Conservation (phyloP, 2,329 filamentous ascomycete genomes). For the Ophiosphaerella narmari region DNA sequence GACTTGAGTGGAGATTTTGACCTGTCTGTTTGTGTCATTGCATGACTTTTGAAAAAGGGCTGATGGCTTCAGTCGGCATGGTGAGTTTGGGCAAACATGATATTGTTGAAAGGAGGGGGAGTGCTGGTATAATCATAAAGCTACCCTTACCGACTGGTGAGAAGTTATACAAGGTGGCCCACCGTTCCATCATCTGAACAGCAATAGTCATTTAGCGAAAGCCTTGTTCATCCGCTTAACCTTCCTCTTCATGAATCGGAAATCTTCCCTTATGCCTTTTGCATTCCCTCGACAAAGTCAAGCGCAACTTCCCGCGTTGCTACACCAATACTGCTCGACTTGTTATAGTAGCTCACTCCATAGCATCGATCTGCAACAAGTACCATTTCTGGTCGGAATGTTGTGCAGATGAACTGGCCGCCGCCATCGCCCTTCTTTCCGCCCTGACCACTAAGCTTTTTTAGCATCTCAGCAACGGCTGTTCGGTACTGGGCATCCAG, state of each 20-base stretch:
- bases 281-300: constrained; percentile 90
- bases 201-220: too few species aligned
- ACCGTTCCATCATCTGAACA: too few species aligned
- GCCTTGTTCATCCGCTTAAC: too few species aligned
- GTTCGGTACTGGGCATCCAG: constrained; percentile 97
- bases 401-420: constrained; percentile 96
- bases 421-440: constrained; percentile 51
- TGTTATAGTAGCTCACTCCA: constrained; percentile 87
- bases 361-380: constrained; percentile 97
- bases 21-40: too few species aligned
- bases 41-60: too few species aligned
- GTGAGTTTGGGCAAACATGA: too few species aligned
- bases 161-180: too few species aligned
- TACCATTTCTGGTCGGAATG: constrained; percentile 95
- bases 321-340: constrained; percentile 92
- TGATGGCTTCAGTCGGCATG: too few species aligned
- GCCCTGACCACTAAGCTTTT: constrained; percentile 55
- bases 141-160: too few species aligned
- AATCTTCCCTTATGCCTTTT: constrained; percentile 30
- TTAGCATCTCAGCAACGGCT: constrained; percentile 86
- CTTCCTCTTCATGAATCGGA: background rate
- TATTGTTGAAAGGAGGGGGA: too few species aligned
- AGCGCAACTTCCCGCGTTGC: constrained; percentile 86
- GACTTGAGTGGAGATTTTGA: too few species aligned
- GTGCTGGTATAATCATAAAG: too few species aligned